A percentile compares a stretch with the other conserved stretches of the same genome.
Conservation (phyloP, 1,284 basidiomycete species). For the Puccinia coronata region DNA sequence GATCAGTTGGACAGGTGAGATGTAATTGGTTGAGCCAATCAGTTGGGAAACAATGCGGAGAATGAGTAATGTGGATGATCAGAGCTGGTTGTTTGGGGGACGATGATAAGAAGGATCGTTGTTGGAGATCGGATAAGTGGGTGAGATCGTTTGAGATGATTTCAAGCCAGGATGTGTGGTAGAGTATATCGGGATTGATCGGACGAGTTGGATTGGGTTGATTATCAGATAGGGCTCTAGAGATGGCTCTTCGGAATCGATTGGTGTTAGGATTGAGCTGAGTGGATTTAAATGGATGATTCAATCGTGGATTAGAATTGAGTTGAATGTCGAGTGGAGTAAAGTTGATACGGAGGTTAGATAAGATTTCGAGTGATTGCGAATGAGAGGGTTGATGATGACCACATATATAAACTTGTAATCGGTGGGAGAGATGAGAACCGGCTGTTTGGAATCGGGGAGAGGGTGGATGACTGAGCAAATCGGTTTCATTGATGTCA, state of each 20-base stretch:
- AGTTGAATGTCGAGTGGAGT: background rate
- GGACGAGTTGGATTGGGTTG: background rate
- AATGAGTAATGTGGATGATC: constrained; percentile 5
- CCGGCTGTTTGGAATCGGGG: background rate
- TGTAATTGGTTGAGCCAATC: constrained; percentile 10
- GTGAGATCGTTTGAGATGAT: too few relatives aligned
- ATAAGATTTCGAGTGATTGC: constrained; percentile 9
- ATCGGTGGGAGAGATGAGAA: constrained; percentile 9
- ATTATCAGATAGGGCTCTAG: background rate
- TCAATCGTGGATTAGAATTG: background rate
- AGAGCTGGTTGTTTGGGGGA: background rate
- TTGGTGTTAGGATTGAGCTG: background rate
- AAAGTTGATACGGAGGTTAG: constrained; percentile 20
- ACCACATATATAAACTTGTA: constrained; percentile 24
- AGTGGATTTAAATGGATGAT: background rate
- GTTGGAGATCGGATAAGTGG: background rate
- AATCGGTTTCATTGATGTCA: background rate
- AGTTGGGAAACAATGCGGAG: constrained; percentile 18
- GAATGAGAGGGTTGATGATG: constrained; percentile 15
- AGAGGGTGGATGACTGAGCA: background rate
- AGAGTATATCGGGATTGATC: background rate
- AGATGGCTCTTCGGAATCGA: constrained; percentile 17
- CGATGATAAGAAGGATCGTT: constrained; percentile 10
- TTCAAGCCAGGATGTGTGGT: constrained; percentile 29
- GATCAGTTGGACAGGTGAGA: constrained; percentile 2